Evolutionary conservation across 2,329 filamentous ascomycete genomes (phyloP).

Genomic region (Aspergillus vadensis): DNA sequence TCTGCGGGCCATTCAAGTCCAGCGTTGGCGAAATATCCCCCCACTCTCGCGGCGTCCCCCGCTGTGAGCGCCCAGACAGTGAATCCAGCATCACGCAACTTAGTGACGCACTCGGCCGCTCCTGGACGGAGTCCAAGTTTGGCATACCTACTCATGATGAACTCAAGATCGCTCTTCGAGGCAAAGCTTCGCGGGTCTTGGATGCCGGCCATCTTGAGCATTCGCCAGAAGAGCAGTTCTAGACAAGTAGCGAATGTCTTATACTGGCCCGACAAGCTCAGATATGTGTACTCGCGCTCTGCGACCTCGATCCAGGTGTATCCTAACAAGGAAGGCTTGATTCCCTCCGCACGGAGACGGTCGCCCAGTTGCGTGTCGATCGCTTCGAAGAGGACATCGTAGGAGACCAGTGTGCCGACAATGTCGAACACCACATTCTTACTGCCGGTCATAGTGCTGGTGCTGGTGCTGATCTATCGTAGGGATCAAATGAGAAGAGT

Average conservation of each 20-base stretch:
- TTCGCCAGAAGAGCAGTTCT: slow-evolving; percentile 47
- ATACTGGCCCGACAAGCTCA: slow-evolving; percentile 45
- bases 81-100: slow-evolving; percentile 34
- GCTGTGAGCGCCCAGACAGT: slow-evolving; percentile 34
- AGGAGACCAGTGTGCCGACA: slow-evolving; percentile 46
- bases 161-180: slow-evolving; percentile 42
- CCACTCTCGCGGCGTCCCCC: slow-evolving; percentile 27
- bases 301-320: slow-evolving; percentile 47
- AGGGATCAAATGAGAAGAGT: background rate
- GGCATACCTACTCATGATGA: slow-evolving; percentile 39
- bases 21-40: slow-evolving; percentile 28
- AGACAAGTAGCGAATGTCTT: slow-evolving; percentile 43
- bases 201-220: slow-evolving; percentile 44
- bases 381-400: slow-evolving; percentile 42
- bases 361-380: slow-evolving; percentile 43
- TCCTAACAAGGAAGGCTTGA: slow-evolving; percentile 43
- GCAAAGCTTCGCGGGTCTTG: slow-evolving; percentile 41
- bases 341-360: slow-evolving; percentile 35
- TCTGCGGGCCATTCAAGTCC: slow-evolving; percentile 27
- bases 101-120: slow-evolving; percentile 40
- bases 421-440: slow-evolving; percentile 36
- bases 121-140: slow-evolving; percentile 37
- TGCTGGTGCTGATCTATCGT: background rate
- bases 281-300: slow-evolving; percentile 50
- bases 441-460: background rate